These are phyloP conservation scores for Creolimax fragrantissima DNA, from an alignment of 78 protist genomes.

Conservation along the genomic window DNA sequence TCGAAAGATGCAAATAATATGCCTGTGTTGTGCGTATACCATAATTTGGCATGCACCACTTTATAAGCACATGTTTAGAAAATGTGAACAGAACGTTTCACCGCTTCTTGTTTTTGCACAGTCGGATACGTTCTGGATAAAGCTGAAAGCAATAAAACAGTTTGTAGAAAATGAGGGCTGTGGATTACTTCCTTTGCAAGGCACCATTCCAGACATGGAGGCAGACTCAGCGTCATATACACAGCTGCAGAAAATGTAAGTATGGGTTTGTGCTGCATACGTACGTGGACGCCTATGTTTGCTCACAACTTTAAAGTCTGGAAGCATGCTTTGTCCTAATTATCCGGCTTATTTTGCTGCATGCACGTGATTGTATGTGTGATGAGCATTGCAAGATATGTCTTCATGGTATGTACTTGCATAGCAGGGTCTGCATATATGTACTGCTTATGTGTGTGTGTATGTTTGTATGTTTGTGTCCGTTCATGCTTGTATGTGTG, in stretches of 20 bases:
- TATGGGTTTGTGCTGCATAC: too few relatives aligned
- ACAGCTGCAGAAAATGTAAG: conserved; percentile 54
- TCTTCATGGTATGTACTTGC: background rate
- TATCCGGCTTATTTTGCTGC: background rate
- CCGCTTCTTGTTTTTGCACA: too few relatives aligned
- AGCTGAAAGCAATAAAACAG: conserved; percentile 48
- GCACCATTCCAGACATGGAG: conserved; percentile 72
- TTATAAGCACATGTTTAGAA: too few relatives aligned
- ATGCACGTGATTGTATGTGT: background rate
- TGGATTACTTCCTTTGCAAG: conserved; percentile 54
- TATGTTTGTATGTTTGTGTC: background rate
- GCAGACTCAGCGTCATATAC: conserved; percentile 55
- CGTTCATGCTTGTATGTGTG: background rate
- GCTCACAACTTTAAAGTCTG: too few relatives aligned
- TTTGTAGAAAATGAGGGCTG: conserved; percentile 51
- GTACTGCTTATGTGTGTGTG: background rate
- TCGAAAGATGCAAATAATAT: too few relatives aligned
- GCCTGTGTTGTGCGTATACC: too few relatives aligned
- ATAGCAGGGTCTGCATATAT: background rate
- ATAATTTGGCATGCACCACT: too few relatives aligned
- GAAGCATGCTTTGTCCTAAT: too few relatives aligned
- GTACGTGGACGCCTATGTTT: too few relatives aligned
- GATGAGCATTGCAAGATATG: background rate
- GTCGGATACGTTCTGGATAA: conserved; percentile 54
- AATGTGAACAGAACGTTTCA: too few relatives aligned